These are phyloP conservation scores for Beauveria scarabaeidicola DNA, from an alignment of 2,329 filamentous ascomycete genomes.

Conservation along the genomic window DNA sequence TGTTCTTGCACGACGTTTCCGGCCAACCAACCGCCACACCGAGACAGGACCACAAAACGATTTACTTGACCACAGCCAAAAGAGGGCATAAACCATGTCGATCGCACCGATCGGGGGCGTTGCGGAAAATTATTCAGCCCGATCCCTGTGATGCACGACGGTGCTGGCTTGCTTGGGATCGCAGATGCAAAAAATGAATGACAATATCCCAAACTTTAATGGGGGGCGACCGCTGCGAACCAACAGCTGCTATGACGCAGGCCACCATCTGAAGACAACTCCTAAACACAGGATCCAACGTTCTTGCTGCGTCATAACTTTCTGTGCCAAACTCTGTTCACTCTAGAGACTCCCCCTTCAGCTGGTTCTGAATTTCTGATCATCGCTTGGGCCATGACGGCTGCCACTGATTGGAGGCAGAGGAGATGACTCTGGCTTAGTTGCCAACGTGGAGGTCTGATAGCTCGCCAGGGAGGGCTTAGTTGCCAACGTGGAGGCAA, in stretches of 20 bases:
- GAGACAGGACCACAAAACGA: neutral
- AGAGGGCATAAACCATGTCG: neutral
- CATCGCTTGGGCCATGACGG: neutral
- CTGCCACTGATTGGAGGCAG: neutral
- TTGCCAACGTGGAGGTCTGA: neutral
- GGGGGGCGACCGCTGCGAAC: neutral
- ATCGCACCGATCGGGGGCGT: neutral
- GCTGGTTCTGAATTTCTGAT: neutral
- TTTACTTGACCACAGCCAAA: neutral
- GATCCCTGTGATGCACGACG: neutral
- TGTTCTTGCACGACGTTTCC: neutral
- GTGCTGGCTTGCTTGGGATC: neutral
- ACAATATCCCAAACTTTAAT: constrained; percentile 1
- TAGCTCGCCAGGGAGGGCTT: neutral
- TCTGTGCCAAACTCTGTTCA: neutral
- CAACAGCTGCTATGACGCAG: constrained; percentile 4
- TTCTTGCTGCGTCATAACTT: neutral
- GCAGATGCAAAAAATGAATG: neutral
- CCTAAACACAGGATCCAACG: neutral
- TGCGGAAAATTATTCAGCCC: neutral
- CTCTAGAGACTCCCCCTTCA: neutral
- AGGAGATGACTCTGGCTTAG: neutral
- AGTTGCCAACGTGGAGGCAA: neutral
- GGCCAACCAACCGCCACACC: neutral
- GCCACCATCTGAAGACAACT: neutral